Percentiles rank a stretch among this genome's conserved stretches.
Conservation (phyloP, 345 rosid species). For the Eutrema heterophyllum region DNA sequence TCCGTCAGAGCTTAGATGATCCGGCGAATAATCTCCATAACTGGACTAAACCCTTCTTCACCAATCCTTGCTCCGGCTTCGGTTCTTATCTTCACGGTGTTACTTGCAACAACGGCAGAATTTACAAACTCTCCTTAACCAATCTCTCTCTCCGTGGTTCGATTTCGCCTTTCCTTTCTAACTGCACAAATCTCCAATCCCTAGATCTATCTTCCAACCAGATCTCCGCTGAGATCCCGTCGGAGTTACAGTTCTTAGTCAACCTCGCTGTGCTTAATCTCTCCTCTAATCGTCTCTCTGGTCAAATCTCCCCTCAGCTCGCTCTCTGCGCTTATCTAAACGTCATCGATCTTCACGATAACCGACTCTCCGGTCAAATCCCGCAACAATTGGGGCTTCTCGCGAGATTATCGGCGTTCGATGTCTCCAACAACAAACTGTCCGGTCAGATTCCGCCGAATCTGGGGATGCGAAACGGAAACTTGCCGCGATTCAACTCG, state of each 20-base stretch:
- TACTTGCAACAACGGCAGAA: constrained; percentile 86
- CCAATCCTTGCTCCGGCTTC: constrained; percentile 70
- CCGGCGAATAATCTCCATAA: constrained; percentile 62
- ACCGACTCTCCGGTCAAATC: constrained; percentile 64
- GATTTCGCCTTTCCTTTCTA: constrained; percentile 70
- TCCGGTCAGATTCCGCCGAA: constrained; percentile 70
- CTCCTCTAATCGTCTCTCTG: constrained; percentile 71
- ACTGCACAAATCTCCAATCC: constrained; percentile 86
- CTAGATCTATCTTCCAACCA: constrained; percentile 88
- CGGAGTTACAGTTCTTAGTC: constrained; percentile 62
- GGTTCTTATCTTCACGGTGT: constrained; percentile 67
- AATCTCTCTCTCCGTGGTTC: constrained; percentile 73
- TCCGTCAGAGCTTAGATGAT: constrained; percentile 56
- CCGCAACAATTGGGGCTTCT: constrained; percentile 65
- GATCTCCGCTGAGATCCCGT: constrained; percentile 69
- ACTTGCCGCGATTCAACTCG: constrained; percentile 60
- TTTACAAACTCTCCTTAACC: constrained; percentile 85
- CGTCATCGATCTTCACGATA: constrained; percentile 83
- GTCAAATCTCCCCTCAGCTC: constrained; percentile 73
- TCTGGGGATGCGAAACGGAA: constrained; percentile 61
- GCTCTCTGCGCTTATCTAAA: constrained; percentile 80
- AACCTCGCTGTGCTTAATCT: constrained; percentile 91
- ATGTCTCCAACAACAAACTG: constrained; percentile 65
- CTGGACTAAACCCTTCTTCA: constrained; percentile 68
- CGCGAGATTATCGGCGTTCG: constrained; percentile 68